These are phyloP conservation scores for Triticum timopheevii DNA, from an alignment of 176 grass and related monocot species.

Conservation along the genomic window DNA sequence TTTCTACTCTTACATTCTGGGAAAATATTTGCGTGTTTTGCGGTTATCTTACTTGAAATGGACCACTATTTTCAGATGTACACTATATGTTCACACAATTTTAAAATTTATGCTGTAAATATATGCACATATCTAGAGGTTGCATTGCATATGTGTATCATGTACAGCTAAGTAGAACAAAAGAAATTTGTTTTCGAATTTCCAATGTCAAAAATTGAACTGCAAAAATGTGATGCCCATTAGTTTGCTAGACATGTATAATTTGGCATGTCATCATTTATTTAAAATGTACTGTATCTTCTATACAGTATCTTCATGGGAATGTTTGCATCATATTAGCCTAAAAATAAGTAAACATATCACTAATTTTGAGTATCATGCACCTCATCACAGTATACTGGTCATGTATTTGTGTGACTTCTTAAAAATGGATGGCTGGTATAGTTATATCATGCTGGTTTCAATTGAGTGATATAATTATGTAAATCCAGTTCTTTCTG, in stretches of 20 bases:
- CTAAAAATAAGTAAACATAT: background rate
- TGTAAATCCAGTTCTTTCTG: background rate
- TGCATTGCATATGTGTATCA: background rate
- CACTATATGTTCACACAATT: constrained; percentile 3
- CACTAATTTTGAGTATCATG: background rate
- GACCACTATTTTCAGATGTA: background rate
- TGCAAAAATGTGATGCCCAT: background rate
- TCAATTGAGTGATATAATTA: background rate
- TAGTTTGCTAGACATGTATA: background rate
- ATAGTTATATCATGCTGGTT: background rate
- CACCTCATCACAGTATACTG: background rate
- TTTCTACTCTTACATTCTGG: background rate
- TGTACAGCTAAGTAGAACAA: constrained; percentile 8
- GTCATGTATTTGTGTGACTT: background rate
- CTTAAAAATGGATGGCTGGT: background rate
- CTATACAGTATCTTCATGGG: background rate
- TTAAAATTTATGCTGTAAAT: background rate
- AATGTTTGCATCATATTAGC: background rate
- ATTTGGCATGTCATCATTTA: background rate
- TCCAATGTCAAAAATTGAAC: background rate
- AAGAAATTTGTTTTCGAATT: background rate
- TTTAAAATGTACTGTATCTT: background rate
- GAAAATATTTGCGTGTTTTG: background rate
- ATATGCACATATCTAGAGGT: background rate
- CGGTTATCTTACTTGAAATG: constrained; percentile 11